Conservation (phyloP, 441 rosid species). For the Jatropha podagrica region DNA sequence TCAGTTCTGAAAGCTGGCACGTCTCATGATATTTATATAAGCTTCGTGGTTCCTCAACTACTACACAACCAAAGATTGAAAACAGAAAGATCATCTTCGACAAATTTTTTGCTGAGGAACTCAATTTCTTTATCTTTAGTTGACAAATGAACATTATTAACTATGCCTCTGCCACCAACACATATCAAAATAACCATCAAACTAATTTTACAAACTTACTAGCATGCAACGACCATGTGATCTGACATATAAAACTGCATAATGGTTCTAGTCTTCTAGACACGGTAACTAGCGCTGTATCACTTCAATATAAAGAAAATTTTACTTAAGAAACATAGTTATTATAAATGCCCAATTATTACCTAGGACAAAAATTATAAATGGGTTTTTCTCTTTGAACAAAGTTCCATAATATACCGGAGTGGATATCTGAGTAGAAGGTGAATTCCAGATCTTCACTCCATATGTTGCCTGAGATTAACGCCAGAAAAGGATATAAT, state of each 20-base stretch:
- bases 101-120: neutral
- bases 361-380: conserved; percentile 89
- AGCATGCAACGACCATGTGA: neutral
- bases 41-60: neutral
- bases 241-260: neutral
- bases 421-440: conserved; percentile 35
- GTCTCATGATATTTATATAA: conserved; percentile 1
- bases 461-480: conserved; percentile 42
- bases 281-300: neutral
- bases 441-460: conserved; percentile 35
- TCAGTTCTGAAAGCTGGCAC: neutral
- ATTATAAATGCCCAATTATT: conserved; percentile 4
- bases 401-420: conserved; percentile 41
- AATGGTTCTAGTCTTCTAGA: neutral
- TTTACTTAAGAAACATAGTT: neutral
- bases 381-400: conserved; percentile 47
- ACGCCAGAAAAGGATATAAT: neutral
- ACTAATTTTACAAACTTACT: neutral
- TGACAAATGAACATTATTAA: neutral
- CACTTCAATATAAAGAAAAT: neutral
- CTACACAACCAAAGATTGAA: neutral
- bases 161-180: neutral
- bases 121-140: neutral
- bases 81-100: too few relatives aligned
- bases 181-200: neutral